phyloP scores from a whole-genome alignment of 495 filamentous ascomycete species.

The Aspergillus carlsbadensis region DNA sequence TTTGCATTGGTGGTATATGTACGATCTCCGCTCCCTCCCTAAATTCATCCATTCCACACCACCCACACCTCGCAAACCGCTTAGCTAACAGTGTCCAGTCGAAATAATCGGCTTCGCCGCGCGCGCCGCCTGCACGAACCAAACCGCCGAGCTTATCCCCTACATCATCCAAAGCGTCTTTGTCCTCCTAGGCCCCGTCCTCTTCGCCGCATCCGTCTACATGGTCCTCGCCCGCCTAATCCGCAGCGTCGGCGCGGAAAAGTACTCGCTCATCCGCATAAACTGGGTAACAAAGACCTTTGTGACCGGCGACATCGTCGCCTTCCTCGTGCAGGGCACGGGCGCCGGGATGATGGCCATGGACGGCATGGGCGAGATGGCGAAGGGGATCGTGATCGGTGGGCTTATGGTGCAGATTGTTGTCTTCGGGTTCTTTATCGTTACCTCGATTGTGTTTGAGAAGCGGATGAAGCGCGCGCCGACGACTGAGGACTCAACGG shows the following conservation, averaged over 20 bases:
- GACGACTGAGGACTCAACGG: background rate
- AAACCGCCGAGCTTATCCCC: constrained; percentile 22
- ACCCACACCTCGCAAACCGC: no score
- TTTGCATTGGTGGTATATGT: constrained; percentile 26
- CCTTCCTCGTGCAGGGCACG: constrained; percentile 9
- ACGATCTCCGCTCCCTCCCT: constrained; percentile 1
- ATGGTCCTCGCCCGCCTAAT: constrained; percentile 15
- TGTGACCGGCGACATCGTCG: constrained; percentile 9
- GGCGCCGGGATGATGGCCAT: constrained; percentile 10
- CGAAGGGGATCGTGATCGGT: background rate
- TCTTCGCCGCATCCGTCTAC: constrained; percentile 12
- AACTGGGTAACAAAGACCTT: constrained; percentile 8
- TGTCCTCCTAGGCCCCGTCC: constrained; percentile 9
- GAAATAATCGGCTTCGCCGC: constrained; percentile 25
- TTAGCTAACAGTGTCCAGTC: constrained; percentile 10
- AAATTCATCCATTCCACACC: no score
- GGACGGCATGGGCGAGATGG: background rate
- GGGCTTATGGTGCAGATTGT: constrained; percentile 1
- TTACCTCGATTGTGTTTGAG: background rate
- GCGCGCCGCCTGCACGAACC: constrained; percentile 22
- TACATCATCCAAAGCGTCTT: constrained; percentile 13
- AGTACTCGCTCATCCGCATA: constrained; percentile 3
- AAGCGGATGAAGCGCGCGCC: background rate
- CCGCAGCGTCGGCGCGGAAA: constrained; percentile 5
- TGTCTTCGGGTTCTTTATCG: constrained; percentile 2